A percentile compares a stretch with the other conserved stretches of the same genome.
Evolutionary conservation across 2,329 filamentous ascomycete species (phyloP).

Genomic region (Sporothrix mexicana): DNA sequence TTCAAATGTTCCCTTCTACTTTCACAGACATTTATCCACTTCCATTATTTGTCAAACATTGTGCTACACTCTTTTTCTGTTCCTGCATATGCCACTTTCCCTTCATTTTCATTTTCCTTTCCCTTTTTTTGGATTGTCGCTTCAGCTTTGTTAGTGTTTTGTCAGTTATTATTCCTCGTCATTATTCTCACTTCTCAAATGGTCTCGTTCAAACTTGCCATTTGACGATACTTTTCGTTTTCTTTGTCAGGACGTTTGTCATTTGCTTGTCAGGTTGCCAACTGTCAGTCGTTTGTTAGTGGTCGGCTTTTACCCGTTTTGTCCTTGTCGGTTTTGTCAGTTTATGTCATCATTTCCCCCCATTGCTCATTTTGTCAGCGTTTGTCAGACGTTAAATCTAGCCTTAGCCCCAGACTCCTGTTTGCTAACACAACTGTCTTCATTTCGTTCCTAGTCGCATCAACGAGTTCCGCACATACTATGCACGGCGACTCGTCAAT

Average conservation of each 20-base stretch:
- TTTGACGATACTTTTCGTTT: slow-evolving; percentile 1
- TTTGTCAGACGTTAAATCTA: slow-evolving; percentile 6
- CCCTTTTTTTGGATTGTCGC: too few species aligned
- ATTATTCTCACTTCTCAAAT: not conserved
- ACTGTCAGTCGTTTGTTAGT: not conserved
- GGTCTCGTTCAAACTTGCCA: not conserved
- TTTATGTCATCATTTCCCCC: not conserved
- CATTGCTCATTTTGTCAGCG: not conserved
- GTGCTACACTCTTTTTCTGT: not conserved
- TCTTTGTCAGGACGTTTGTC: not conserved
- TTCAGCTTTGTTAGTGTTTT: not conserved
- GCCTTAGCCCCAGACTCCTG: not conserved
- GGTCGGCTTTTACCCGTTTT: not conserved
- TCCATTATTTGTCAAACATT: not conserved
- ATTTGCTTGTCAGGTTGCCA: too few species aligned
- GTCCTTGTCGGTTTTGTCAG: not conserved
- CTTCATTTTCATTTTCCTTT: too few species aligned
- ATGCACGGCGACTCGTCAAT: slow-evolving; percentile 2
- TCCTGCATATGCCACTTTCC: not conserved
- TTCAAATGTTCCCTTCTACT: too few species aligned
- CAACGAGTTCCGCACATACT: slow-evolving; percentile 27
- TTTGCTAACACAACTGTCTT: not conserved
- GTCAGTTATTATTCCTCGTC: not conserved
- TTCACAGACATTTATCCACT: too few species aligned
- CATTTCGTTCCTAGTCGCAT: not conserved